Percentiles rank a stretch among this genome's conserved stretches.
phyloP scores from a whole-genome alignment of 2,329 filamentous ascomycete genomes.

The Fusarium sp. region DNA sequence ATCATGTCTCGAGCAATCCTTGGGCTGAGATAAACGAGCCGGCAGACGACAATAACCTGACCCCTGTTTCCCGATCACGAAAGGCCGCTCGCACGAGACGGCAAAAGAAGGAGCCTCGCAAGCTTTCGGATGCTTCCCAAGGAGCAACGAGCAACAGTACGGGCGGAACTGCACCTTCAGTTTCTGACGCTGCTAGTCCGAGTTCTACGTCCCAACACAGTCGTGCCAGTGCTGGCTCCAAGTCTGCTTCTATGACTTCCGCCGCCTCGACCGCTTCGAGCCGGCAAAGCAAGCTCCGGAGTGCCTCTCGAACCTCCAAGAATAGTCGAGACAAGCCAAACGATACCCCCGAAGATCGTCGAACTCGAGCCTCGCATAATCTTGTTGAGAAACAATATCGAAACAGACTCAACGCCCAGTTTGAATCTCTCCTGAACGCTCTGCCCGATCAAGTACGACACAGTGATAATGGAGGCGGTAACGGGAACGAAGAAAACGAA shows the following conservation, averaged over 20 bases:
- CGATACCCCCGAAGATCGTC: slow-evolving; percentile 46
- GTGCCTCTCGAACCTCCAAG: slow-evolving; percentile 48
- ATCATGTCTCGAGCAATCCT: slow-evolving; percentile 39
- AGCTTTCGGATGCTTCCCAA: slow-evolving; percentile 36
- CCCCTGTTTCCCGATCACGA: slow-evolving; percentile 31
- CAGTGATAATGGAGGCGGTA: slow-evolving; percentile 13
- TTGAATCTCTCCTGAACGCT: slow-evolving; percentile 44
- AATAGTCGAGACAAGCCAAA: slow-evolving; percentile 45
- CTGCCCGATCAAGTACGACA: slow-evolving; percentile 42
- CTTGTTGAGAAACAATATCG: slow-evolving; percentile 49
- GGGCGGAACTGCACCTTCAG: slow-evolving; percentile 31
- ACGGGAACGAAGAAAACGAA: slow-evolving; percentile 38
- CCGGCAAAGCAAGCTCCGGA: slow-evolving; percentile 46
- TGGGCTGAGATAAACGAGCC: slow-evolving; percentile 44
- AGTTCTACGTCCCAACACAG: slow-evolving; percentile 44
- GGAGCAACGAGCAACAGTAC: slow-evolving; percentile 34
- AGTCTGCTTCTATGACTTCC: slow-evolving; percentile 42
- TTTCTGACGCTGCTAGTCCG: slow-evolving; percentile 44
- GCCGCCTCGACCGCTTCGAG: slow-evolving; percentile 44
- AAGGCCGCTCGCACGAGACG: slow-evolving; percentile 35
- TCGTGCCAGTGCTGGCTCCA: slow-evolving; percentile 42
- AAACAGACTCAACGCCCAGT: slow-evolving; percentile 47
- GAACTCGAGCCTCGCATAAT: slow-evolving; percentile 48
- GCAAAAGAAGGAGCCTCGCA: slow-evolving; percentile 39
- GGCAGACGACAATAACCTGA: slow-evolving; percentile 15